Percentiles rank a stretch among this genome's conserved stretches.
Evolutionary conservation across 139 green algal genomes (phyloP).

Genomic region (Axilococcus clingmanii): DNA sequence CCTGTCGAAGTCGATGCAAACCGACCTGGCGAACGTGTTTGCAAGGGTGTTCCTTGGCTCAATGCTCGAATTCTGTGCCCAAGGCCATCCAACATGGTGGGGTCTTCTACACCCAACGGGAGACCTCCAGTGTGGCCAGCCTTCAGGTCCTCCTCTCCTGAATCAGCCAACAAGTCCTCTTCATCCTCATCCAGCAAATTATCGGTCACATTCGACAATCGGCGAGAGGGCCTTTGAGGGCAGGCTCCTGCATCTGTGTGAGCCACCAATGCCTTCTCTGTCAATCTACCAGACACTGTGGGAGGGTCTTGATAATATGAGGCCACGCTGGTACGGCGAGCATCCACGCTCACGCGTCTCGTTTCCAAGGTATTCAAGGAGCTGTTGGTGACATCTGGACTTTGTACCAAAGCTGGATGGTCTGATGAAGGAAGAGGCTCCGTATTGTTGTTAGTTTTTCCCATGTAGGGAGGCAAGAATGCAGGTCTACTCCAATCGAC

Average conservation of each 20-base stretch:
- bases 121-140: not conserved
- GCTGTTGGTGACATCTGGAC: conserved; percentile 19
- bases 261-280: too few species aligned
- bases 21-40: not conserved
- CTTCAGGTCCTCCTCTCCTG: not conserved
- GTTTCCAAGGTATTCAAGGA: conserved; percentile 23
- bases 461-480: conserved; percentile 24
- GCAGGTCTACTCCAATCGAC: conserved; percentile 16
- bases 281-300: too few species aligned
- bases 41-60: conserved; percentile 11
- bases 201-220: conserved; percentile 9
- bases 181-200: conserved; percentile 17
- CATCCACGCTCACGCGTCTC: conserved; percentile 15
- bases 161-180: conserved; percentile 1
- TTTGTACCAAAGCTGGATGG: conserved; percentile 28
- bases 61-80: conserved; percentile 18
- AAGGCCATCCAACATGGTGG: conserved; percentile 22
- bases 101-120: too few species aligned
- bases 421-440: conserved; percentile 5
- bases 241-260: not conserved
- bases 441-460: not conserved
- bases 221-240: not conserved
- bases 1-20: too few species aligned
- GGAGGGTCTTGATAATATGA: too few species aligned
- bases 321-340: conserved; percentile 10